phyloP scores from a whole-genome alignment of 768 basidiomycete genomes.

The Tricholoma saponaceum region DNA sequence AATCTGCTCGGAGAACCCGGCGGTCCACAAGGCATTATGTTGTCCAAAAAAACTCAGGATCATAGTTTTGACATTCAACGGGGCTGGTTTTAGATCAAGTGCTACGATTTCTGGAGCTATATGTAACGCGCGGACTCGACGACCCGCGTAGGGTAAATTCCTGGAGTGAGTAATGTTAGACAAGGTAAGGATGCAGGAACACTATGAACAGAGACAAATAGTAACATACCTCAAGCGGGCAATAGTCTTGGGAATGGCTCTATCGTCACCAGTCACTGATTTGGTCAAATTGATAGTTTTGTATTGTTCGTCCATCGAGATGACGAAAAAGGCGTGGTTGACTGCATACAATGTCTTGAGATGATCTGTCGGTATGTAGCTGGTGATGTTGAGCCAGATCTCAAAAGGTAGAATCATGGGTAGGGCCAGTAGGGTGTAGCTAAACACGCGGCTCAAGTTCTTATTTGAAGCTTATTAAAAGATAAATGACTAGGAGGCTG shows the following conservation, averaged over 20 bases:
- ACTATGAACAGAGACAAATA: not conserved
- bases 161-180: not conserved
- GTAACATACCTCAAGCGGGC: not conserved
- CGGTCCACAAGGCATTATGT: not conserved
- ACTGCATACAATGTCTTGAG: slow-evolving; percentile 7
- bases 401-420: slow-evolving; percentile 16
- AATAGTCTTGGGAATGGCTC: not conserved
- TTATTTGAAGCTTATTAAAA: no score
- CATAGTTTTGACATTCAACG: not conserved
- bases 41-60: not conserved
- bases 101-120: not conserved
- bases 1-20: not conserved
- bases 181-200: not conserved
- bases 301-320: slow-evolving; percentile 20
- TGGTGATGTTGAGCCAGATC: slow-evolving; percentile 15
- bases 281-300: slow-evolving; percentile 5
- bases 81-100: not conserved
- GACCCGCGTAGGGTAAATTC: not conserved
- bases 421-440: no score
- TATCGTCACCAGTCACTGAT: slow-evolving; percentile 1
- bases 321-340: slow-evolving; percentile 14
- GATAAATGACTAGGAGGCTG: no score
- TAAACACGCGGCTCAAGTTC: no score
- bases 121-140: not conserved
- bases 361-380: slow-evolving; percentile 9